These are phyloP conservation scores for Penicillium arizonense DNA, from an alignment of 495 filamentous ascomycete genomes.

Conservation along the genomic window DNA sequence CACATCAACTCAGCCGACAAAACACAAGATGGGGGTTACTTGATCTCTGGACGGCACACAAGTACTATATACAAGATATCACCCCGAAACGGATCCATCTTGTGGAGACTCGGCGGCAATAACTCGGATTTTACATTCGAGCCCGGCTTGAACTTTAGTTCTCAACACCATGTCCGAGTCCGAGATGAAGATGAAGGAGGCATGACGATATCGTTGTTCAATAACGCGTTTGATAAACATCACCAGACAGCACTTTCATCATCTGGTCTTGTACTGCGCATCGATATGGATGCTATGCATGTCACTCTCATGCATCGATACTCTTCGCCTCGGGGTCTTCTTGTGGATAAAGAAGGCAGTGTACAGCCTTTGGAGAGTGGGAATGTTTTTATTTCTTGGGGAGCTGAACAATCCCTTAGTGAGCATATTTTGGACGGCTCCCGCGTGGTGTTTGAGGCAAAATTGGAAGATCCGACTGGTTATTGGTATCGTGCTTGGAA, in stretches of 20 bases:
- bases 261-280: not conserved
- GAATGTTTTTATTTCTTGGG: not conserved
- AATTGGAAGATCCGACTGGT: not conserved
- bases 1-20: not conserved
- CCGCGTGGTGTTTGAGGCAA: not conserved
- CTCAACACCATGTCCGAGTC: not conserved
- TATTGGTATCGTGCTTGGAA: constrained; percentile 1
- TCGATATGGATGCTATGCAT: not conserved
- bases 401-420: not conserved
- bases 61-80: constrained; percentile 1
- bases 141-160: not conserved
- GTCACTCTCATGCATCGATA: not conserved
- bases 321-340: not conserved
- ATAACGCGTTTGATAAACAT: not conserved
- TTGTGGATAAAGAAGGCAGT: not conserved
- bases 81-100: not conserved
- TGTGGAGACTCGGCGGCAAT: constrained; percentile 1
- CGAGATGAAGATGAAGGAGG: not conserved
- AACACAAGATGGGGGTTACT: not conserved
- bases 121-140: not conserved
- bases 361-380: not conserved
- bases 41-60: not conserved
- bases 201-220: not conserved
- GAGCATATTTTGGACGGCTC: not conserved
- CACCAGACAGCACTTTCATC: not conserved